Evolutionary conservation across 495 filamentous ascomycete species (phyloP), one percentile per base, ranked within the genome.

Genomic region (Penicillium pulvis): DNA sequence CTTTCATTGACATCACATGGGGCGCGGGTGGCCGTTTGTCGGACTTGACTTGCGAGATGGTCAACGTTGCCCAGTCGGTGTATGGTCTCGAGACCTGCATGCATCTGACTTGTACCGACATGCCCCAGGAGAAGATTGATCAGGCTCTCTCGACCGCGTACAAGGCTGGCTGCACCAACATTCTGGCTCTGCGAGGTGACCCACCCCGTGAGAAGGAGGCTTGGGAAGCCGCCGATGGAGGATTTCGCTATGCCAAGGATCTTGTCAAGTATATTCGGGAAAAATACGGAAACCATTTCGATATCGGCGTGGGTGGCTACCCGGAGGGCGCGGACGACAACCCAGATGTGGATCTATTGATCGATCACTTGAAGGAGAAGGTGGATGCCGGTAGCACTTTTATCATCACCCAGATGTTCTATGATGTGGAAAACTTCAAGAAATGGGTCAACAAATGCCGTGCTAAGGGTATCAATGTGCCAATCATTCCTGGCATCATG

Each of bases 331-430:
- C 87, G 58, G 95, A 99, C 62, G 95, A 98, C 66, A 90, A 95
- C 63, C 80, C 88, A 47, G 90, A 97, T 66, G 85, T 87, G 17
- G 92, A 96, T 31, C 74, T 83, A 24, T 81, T 98, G 68, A 85
- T 98, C 56, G 89, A 96, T 57, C 95, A 98, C 70, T 75, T 98
- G 68, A 98, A 98, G 78, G 90, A 98, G 76, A 99, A 99, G 75
- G 87, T 98, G 48, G 95, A 99, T 75, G 91, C 90, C 48, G 95
- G 95, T 39, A 92, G 87, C 52, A 87, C 90, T 10, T 97, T 97
- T 73, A 86, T 99, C 49, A 88, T 99, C 52, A 98, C 95, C 0
- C 95, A 99, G 78, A 99, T 99, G 95, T 97, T 97, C 75, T 99
- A 99, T 76, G 93, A 98, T 71, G 92, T 86, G 26, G 93, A 99